A percentile compares a stretch with the other conserved stretches of the same genome.
These are phyloP conservation scores for Cercospora berteroae DNA, from an alignment of 2,329 filamentous ascomycete genomes.

Conservation along the genomic window DNA sequence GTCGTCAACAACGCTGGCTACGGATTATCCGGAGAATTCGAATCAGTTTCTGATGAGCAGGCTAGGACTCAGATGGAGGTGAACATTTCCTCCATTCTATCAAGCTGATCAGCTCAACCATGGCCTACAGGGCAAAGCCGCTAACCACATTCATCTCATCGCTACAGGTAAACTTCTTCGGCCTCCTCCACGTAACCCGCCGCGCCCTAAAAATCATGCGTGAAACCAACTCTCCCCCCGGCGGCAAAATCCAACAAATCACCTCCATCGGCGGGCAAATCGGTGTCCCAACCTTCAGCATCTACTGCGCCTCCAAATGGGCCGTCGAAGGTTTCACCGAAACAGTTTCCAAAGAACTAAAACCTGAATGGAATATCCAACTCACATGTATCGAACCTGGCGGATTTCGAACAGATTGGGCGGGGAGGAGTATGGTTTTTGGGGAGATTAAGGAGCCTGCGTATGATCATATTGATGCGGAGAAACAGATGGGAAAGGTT, in stretches of 20 bases:
- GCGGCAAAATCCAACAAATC: constrained; percentile 56
- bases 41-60: constrained; percentile 51
- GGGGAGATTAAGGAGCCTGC: constrained; percentile 45
- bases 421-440: constrained; percentile 49
- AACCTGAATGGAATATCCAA: constrained; percentile 49
- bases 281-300: constrained; percentile 43
- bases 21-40: constrained; percentile 53
- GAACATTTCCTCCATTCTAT: too few relatives aligned
- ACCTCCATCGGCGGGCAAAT: constrained; percentile 54
- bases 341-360: constrained; percentile 42
- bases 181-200: constrained; percentile 54
- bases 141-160: too few relatives aligned
- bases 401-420: constrained; percentile 50
- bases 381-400: constrained; percentile 48
- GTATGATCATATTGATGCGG: constrained; percentile 51
- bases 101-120: too few relatives aligned
- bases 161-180: constrained; percentile 55
- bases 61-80: constrained; percentile 55
- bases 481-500: constrained; percentile 42
- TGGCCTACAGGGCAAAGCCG: too few relatives aligned
- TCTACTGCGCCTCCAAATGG: constrained; percentile 47
- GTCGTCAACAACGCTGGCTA: constrained; percentile 59
- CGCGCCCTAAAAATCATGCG: constrained; percentile 47
- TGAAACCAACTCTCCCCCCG: constrained; percentile 44
- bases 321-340: constrained; percentile 52